A percentile compares a stretch with the other conserved stretches of the same genome.
Conservation (phyloP, 2,329 filamentous ascomycete genomes). For the Fusarium sororula region DNA sequence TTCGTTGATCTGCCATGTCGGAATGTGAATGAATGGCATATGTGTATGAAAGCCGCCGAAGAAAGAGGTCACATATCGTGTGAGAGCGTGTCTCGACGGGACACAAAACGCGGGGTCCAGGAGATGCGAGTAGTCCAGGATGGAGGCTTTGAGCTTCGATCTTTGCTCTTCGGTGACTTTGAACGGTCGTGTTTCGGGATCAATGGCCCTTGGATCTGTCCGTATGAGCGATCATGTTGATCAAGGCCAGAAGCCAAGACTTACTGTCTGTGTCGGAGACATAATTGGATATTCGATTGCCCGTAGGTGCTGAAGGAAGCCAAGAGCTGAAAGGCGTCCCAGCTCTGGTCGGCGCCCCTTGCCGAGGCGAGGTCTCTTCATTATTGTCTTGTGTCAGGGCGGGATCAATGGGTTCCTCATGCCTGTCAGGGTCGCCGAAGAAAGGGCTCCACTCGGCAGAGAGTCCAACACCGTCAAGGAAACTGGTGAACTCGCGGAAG, state of each 20-base stretch:
- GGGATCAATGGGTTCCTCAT: not conserved
- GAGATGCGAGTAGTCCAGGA: conserved; percentile 14
- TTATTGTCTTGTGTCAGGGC: not conserved
- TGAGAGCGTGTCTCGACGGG: conserved; percentile 50
- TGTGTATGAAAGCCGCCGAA: conserved; percentile 49
- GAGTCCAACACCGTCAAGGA: conserved; percentile 50
- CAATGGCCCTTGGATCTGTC: not conserved
- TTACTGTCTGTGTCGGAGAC: conserved; percentile 12
- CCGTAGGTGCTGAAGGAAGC: conserved; percentile 49
- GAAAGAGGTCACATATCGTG: conserved; percentile 45
- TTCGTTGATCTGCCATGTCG: conserved; percentile 46
- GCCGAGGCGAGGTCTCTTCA: not conserved
- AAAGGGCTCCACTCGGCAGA: conserved; percentile 52
- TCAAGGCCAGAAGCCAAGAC: not conserved
- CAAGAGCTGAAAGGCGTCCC: conserved; percentile 51
- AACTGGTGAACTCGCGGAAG: conserved; percentile 51
- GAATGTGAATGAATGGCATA: conserved; percentile 51
- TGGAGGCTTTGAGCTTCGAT: conserved; percentile 27
- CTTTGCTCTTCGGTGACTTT: conserved; percentile 49
- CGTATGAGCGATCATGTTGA: not conserved
- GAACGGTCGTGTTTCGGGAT: conserved; percentile 23
- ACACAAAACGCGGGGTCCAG: conserved; percentile 45
- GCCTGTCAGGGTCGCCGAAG: conserved; percentile 41
- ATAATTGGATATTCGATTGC: conserved; percentile 38
- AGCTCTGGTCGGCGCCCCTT: not conserved